Base-by-base conservation (phyloP, 495 filamentous ascomycete species). In the Recurvomyces mirabilis region DNA sequence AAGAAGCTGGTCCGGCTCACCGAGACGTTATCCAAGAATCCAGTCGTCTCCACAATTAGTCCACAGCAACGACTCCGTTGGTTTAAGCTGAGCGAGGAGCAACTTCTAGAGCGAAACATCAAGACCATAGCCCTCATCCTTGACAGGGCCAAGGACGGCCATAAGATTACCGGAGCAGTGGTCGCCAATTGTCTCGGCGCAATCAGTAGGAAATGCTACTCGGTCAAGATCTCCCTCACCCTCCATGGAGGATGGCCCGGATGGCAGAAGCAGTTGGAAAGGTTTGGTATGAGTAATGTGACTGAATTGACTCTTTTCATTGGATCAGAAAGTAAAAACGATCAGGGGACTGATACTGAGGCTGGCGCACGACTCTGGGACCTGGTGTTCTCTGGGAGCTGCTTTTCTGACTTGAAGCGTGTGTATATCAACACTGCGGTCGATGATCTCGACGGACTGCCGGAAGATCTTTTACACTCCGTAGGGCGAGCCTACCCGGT, bases 61-160 rank as follows among this genome's bases (percentile, higher is more conserved):
- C 22, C 17, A 41, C 35, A 37, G 23, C 38, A 43, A 29, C 39
- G 39, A 5, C 39, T 42, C 12, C 32, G 39, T 13, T 42, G 33
- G 38, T 29, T 31, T 31, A 42, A 49, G 23, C 40, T 49, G 14
- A 37, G n/a, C 22, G 46, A 43, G 32, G 39, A n/a, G 9, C 38
- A 42, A 24, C 39, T 49, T 3, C 39, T 38, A 4, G 46, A 49
- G 20, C 19, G 46, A 1, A 40, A 49, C n/a, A 43, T 49, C 38
- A 49, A 43, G 29, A 28, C 35, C 31, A 38, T 42, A 15, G 20
- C 36, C 10, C 19, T 42, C 21, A 13, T 37, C 14, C 22, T 43
- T 12, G 37, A 49, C 25, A 20, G 34, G 20, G 14, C 11, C 5
- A 24, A 38, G 15, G 43, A 39, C 24, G 34, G 33, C 9, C 12